Conservation (phyloP, 1,284 basidiomycete genomes). For the Puccinia coronata region DNA sequence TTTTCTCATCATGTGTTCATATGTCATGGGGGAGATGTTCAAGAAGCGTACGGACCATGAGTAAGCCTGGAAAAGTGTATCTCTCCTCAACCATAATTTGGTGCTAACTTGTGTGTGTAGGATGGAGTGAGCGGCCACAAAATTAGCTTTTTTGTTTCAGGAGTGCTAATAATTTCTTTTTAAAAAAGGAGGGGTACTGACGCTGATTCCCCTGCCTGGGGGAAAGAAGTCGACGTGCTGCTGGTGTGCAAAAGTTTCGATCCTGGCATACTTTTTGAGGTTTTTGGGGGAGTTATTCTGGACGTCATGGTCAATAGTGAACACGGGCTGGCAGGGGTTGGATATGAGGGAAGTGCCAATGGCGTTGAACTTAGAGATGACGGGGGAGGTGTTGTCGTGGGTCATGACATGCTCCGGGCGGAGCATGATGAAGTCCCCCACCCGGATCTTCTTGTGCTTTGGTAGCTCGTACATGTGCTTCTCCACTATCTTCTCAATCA, state of each 20-base stretch:
- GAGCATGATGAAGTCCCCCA: too few relatives aligned
- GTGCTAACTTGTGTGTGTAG: slow-evolving; percentile 63
- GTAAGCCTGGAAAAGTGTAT: too few relatives aligned
- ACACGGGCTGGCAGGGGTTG: slow-evolving; percentile 82
- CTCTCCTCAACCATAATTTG: slow-evolving; percentile 88
- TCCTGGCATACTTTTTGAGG: slow-evolving; percentile 85
- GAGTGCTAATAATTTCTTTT: background rate
- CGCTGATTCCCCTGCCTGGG: too few relatives aligned
- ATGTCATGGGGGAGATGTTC: too few relatives aligned
- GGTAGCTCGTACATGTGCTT: slow-evolving; percentile 81
- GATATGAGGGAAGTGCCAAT: too few relatives aligned
- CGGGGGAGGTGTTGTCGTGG: slow-evolving; percentile 46
- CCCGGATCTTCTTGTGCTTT: slow-evolving; percentile 70
- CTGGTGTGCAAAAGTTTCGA: slow-evolving; percentile 84
- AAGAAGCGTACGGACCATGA: too few relatives aligned
- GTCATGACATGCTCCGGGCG: too few relatives aligned
- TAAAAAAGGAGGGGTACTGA: background rate
- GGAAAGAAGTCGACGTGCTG: slow-evolving; percentile 94
- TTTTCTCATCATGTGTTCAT: too few relatives aligned
- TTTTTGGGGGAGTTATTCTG: slow-evolving; percentile 93
- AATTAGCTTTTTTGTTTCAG: too few relatives aligned
- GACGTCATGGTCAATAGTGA: too few relatives aligned
- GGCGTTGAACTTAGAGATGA: slow-evolving; percentile 75
- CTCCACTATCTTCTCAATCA: too few relatives aligned
- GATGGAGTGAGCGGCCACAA: too few relatives aligned